Evolutionary conservation across 1,284 basidiomycete species (phyloP).

Genomic region (Coriolopsis trogii): DNA sequence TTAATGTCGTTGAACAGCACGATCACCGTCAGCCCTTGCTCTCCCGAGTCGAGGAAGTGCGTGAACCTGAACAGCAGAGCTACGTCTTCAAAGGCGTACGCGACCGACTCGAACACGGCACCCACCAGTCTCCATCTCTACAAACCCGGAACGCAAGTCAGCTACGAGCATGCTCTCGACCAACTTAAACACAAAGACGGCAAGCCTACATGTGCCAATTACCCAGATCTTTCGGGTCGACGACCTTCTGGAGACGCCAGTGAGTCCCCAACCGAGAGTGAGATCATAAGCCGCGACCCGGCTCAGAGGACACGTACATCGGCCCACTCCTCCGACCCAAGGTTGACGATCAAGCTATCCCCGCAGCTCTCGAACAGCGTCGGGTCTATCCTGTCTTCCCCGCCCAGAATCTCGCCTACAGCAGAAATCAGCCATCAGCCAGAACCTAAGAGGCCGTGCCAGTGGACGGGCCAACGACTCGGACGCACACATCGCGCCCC

Average conservation of each 20-base stretch:
- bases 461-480: background rate
- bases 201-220: constrained; percentile 39
- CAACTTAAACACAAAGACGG: background rate
- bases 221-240: constrained; percentile 35
- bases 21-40: constrained; percentile 40
- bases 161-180: background rate
- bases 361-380: constrained; percentile 37
- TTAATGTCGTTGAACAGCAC: constrained; percentile 40
- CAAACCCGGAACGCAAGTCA: background rate
- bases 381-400: constrained; percentile 38
- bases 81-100: background rate
- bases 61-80: constrained; percentile 27
- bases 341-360: constrained; percentile 40
- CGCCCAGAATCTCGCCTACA: constrained; percentile 37
- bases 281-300: too few species aligned
- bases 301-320: constrained; percentile 24
- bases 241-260: constrained; percentile 19
- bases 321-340: constrained; percentile 35
- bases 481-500: constrained; percentile 39
- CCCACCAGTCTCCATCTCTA: constrained; percentile 38
- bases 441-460: too few species aligned
- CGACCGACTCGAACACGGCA: background rate
- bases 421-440: background rate
- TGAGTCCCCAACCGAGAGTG: background rate
- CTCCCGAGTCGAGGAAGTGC: constrained; percentile 42